Evolutionary conservation across 2,329 filamentous ascomycete genomes (phyloP).

Genomic region (Apiospora phragmitis): DNA sequence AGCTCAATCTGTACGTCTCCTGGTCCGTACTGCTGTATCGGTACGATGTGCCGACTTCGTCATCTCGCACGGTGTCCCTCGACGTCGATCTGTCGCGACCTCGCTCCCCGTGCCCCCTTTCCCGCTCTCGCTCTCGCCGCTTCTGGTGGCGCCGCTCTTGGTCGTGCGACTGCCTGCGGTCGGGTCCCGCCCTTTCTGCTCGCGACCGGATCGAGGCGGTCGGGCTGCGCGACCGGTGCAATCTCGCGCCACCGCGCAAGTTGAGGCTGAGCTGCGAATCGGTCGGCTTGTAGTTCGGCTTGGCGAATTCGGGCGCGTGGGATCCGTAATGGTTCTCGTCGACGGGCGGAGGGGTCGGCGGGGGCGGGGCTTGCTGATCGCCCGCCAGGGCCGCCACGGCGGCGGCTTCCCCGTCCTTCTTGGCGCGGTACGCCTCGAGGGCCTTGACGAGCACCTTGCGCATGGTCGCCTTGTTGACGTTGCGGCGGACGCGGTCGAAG

Average conservation of each 20-base stretch:
- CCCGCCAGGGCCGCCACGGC: neutral
- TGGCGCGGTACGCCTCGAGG: constrained; percentile 33
- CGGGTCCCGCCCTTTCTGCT: neutral
- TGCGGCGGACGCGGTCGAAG: constrained; percentile 37
- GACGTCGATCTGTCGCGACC: neutral
- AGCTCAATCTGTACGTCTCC: neutral
- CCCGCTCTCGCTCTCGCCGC: neutral
- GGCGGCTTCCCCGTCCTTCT: constrained; percentile 18
- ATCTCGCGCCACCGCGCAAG: neutral
- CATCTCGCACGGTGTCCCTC: neutral
- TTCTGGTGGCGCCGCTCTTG: neutral
- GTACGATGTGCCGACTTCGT: neutral
- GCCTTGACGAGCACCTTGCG: constrained; percentile 35
- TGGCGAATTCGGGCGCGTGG: neutral
- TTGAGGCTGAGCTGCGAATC: neutral
- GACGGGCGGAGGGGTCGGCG: neutral
- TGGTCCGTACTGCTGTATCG: no score
- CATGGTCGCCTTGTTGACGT: constrained; percentile 40
- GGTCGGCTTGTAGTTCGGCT: neutral
- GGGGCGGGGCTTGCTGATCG: neutral
- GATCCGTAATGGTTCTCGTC: neutral
- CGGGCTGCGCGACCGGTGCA: neutral
- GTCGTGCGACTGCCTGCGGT: neutral
- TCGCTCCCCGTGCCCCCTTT: neutral
- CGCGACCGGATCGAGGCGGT: neutral